Evolutionary conservation across 2,329 filamentous ascomycete species (phyloP), one percentile per base, ranked within the genome.

Genomic region (Neofusicoccum sp.): DNA sequence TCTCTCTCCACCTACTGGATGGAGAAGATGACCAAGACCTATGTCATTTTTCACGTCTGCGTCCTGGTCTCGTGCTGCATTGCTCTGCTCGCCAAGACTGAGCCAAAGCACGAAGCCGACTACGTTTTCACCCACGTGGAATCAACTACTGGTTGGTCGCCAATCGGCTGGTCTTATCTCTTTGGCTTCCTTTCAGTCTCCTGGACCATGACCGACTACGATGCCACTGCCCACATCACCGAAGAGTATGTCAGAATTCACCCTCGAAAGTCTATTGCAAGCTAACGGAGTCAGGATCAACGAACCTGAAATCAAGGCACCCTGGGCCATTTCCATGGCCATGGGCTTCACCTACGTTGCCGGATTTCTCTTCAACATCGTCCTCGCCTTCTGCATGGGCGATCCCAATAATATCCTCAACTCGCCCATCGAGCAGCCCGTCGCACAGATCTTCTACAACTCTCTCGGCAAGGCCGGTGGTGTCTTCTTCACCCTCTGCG

Each of bases 151-250:
- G 84, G 84, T 39, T 87, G 84, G 84, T 76, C 68, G 0, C 84
- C 84, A 0, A 73, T 78, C 2, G 84, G 84, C 28, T 86, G 83
- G 71, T 83, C 81, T 3, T 86, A 84, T 70, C 69, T 86, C n/a
- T 86, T 87, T 64, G 84, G 84, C n/a, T 86, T 85, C 69, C 74
- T 87, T 31, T 84, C 82, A 1, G 84, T 85, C 41, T 81, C 80
- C 22, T 87, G 84, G 84, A 86, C 83, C 61, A 86, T 87, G 84
- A 86, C 83, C 3, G 81, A 83, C 67, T 84, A 83, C 69, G 82
- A 81, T 69, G 78, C 78, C 8, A 77, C 75, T n/a, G 73, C 74
- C 11, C 74, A 77, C 52, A 66, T 66, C 44, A 59, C 66, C n/a
- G 63, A 66, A 61, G 64, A 67, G 56, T 60, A 48, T n/a, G 54